These are phyloP conservation scores for Nannochloropsis oceanica DNA, from an alignment of 108 stramenopile genomes.

Conservation along the genomic window DNA sequence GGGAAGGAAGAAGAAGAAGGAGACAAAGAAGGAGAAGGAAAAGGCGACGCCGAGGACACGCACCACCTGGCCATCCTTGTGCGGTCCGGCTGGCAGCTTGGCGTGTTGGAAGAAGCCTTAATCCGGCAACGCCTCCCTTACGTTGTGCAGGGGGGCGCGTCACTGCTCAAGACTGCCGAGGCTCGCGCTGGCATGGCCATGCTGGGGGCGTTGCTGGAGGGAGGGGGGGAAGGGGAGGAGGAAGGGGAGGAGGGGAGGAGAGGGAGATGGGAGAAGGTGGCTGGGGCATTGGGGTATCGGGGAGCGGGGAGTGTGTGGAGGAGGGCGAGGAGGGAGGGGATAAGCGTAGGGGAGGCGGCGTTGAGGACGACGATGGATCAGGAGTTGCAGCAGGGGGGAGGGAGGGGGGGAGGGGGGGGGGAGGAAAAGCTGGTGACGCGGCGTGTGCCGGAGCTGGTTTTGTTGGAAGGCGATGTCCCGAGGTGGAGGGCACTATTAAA, in stretches of 20 bases:
- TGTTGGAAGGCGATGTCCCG: background rate
- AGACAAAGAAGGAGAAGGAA: too few species aligned
- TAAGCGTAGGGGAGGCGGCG: background rate
- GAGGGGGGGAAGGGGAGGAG: background rate
- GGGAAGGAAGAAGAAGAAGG: too few species aligned
- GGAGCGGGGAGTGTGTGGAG: background rate
- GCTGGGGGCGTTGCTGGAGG: background rate
- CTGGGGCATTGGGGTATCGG: background rate
- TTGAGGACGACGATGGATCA: background rate
- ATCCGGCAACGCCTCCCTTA: background rate
- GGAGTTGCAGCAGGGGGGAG: background rate
- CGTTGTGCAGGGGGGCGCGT: background rate
- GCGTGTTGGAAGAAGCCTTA: background rate
- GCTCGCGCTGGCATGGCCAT: background rate
- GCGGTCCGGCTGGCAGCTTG: background rate
- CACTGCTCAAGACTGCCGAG: background rate
- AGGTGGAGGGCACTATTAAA: background rate
- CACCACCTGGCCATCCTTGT: background rate
- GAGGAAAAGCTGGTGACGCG: background rate
- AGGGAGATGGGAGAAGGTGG: background rate
- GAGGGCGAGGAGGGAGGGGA: background rate
- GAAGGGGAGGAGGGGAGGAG: background rate
- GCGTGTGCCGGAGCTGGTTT: background rate
- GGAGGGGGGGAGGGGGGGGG: background rate
- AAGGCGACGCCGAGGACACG: background rate